Base-by-base conservation (phyloP, 2,329 filamentous ascomycete genomes). In the Botrytis deweyae region DNA sequence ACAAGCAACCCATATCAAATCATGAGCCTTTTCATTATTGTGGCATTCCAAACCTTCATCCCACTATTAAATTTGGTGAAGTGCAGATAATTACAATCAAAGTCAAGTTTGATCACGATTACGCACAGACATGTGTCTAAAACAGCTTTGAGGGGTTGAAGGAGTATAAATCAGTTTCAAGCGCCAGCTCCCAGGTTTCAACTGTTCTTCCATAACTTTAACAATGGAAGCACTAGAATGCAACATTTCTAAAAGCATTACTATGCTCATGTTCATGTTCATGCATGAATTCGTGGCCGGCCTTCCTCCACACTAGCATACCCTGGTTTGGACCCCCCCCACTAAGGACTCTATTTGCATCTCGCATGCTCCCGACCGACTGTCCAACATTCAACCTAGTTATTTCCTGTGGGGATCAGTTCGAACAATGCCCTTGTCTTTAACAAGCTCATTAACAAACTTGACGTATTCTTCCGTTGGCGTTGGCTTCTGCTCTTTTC, bases 241-340 rank as follows among this genome's bases (percentile, higher is more conserved):
- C 55, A 70, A 61, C 44, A 64, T 36, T 25, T 65, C 46, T 44
- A 73, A 71, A 78, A 78, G 76, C 75, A 79, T 78, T 72, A 69
- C 71, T 75, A 76, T 74, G 40, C 65, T 72, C 70, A 67, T 71
- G 75, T 76, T 79, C 80, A 78, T 78, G 80, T 80, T 81, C 80
- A 81, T 81, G 80, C 80, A 81, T 80, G 80, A 79, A 79, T 79
- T 80, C 79, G 80, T 81, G 79, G 80, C 79, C 73, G 42, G 68
- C 70, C 73, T 75, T 76, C 76, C 77, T 78, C 77, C 77, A 78
- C 76, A 78, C 77, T 78, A 79, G 69, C 70, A 29, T 55, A 76
- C 73, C 79, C 79, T 77, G 78, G 77, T 73, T 66, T 66, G 72
- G 64, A n/a, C 75, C 78, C 77, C 75, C 75, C 77, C 78, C 78